phyloP scores from a whole-genome alignment of 179 eudicot species.

The Beta macrorhiza region DNA sequence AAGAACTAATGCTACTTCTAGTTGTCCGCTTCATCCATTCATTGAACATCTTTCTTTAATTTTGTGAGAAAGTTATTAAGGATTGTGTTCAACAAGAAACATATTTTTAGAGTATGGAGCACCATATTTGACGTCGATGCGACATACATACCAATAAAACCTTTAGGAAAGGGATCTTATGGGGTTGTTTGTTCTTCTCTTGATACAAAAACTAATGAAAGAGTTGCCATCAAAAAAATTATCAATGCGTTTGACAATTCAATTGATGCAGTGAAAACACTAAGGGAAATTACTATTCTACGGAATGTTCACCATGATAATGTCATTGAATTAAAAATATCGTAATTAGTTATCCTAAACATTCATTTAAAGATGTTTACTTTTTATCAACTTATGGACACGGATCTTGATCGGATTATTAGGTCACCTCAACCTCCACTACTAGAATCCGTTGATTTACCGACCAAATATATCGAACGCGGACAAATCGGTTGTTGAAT shows the following conservation, averaged over 20 bases:
- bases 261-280: slow-evolving; percentile 8
- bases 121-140: slow-evolving; percentile 21
- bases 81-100: no score
- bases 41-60: no score
- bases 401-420: slow-evolving; percentile 28
- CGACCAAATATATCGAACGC: no score
- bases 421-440: slow-evolving; percentile 21
- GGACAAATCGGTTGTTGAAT: no score
- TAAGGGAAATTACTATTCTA: slow-evolving; percentile 26
- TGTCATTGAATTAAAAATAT: slow-evolving; percentile 35
- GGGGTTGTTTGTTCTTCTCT: slow-evolving; percentile 30
- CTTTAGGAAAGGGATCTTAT: slow-evolving; percentile 28
- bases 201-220: slow-evolving; percentile 23
- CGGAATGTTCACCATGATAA: slow-evolving; percentile 26
- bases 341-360: slow-evolving; percentile 6
- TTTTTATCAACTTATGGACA: slow-evolving; percentile 35
- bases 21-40: no score
- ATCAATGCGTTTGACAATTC: slow-evolving; percentile 16
- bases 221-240: slow-evolving; percentile 37
- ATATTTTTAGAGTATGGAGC: neutral
- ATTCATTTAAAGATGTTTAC: slow-evolving; percentile 28
- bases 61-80: no score
- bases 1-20: no score
- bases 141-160: slow-evolving; percentile 21
- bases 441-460: no score